Evolutionary conservation across 345 rosid genomes (phyloP).

Genomic region (Microthlaspi erraticum): DNA sequence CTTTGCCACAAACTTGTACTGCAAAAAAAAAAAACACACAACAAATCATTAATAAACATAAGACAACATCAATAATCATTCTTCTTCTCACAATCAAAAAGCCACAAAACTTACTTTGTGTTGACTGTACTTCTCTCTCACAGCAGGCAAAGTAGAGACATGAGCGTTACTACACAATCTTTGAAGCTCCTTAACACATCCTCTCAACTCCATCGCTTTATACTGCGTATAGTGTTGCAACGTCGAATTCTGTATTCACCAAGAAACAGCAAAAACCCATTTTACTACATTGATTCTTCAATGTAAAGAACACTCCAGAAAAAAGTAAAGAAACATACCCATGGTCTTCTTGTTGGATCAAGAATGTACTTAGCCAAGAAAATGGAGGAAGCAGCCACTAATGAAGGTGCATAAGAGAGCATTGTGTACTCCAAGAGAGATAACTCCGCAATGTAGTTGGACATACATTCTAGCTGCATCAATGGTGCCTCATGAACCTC

Average conservation of each 20-base stretch:
- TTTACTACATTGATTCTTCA: not conserved
- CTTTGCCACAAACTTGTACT: constrained; percentile 69
- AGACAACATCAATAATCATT: not conserved
- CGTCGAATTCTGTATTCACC: constrained; percentile 65
- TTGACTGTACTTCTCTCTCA: constrained; percentile 86
- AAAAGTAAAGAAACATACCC: constrained; percentile 60
- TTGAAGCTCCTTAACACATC: constrained; percentile 82
- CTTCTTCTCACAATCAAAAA: not conserved
- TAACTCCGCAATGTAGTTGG: constrained; percentile 76
- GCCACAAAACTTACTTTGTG: constrained; percentile 74
- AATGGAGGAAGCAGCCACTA: constrained; percentile 83
- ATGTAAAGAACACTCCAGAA: not conserved
- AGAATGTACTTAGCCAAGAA: constrained; percentile 86
- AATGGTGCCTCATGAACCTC: constrained; percentile 71
- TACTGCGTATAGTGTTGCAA: constrained; percentile 87
- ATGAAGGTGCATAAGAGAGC: constrained; percentile 80
- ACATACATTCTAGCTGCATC: constrained; percentile 90
- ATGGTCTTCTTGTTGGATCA: constrained; percentile 76
- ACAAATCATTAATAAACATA: not conserved
- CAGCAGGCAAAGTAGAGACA: constrained; percentile 75
- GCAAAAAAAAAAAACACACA: not conserved
- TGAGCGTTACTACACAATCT: constrained; percentile 57
- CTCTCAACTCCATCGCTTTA: constrained; percentile 62
- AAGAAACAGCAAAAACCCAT: not conserved
- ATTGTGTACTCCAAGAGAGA: constrained; percentile 84